Base-by-base conservation (phyloP, 2,329 filamentous ascomycete species). In the Elsinoe fawcettii region DNA sequence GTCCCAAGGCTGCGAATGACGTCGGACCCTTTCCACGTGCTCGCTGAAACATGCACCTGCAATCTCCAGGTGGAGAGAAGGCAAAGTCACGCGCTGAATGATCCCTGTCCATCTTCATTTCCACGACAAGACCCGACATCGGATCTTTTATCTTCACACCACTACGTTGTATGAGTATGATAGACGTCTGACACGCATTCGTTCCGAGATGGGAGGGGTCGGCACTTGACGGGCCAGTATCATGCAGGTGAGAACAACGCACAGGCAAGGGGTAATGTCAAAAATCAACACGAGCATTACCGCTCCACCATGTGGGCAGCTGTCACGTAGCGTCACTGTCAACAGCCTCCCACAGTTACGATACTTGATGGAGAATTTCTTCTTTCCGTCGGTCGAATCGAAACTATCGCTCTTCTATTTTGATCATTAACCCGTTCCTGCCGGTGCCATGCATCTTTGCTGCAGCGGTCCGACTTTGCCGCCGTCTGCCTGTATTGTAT, bases 81-180 rank as follows among this genome's bases (percentile, higher is more conserved):
- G 22, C 22, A 20, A 44, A 23, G 22, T 44, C 41, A 44, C 41
- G 41, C 41, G 41, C 18, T 23, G 18, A 23, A 20, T 23, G 7
- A 49, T 49, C 44, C 44, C 44, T 49, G 44, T 49, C 23, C 22
- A 49, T 49, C 44, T 49, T 49, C 44, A 49, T 49, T n/a, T 49
- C 34, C 34, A 37, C 5, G 23, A 18, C 2, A 30, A 34, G 27
- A 25, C 16, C 46, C 46, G 46, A 51, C 25, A 14, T 51, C 46
- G 46, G 46, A 11, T 32, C 11, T 16, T 14, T 22, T 47, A 18
- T 18, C 14, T 18, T 51, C 46, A 22, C 46, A 20, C 30, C 46
- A 34, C 25, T 14, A 32, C 25, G 25, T 51, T 51, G 46, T 14
- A 30, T n/a, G 22, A 18, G 9, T 14, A 23, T 22, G 20, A 22